Percentiles rank a stretch among this genome's conserved stretches.
Conservation (phyloP, 495 filamentous ascomycete genomes). For the Penicillium chermesinum region DNA sequence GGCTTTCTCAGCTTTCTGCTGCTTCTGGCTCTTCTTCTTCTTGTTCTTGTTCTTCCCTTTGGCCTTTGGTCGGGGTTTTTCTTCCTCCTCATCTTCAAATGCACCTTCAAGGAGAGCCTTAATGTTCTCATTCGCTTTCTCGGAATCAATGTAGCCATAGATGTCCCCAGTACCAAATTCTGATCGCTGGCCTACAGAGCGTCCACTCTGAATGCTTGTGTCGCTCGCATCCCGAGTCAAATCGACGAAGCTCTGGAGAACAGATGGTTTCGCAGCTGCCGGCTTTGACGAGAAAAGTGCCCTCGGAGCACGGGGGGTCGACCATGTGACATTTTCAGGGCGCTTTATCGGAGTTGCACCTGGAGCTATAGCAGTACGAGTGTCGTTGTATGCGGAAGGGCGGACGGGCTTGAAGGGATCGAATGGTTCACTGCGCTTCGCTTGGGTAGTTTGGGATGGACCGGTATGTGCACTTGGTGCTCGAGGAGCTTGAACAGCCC, state of each 20-base stretch:
- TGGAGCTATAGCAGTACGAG: conserved; percentile 21
- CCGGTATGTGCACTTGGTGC: conserved; percentile 15
- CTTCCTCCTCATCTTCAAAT: conserved; percentile 65
- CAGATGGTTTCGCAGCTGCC: conserved; percentile 27
- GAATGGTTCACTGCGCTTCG: conserved; percentile 25
- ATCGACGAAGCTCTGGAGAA: conserved; percentile 41
- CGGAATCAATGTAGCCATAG: conserved; percentile 67
- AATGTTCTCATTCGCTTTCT: conserved; percentile 75
- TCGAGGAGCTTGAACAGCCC: conserved; percentile 15
- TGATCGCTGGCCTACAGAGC: conserved; percentile 1
- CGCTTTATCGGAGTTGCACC: conserved; percentile 41
- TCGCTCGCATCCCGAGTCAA: conserved; percentile 33
- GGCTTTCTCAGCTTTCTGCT: conserved; percentile 34
- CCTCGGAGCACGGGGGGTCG: conserved; percentile 34
- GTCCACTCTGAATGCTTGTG: background rate
- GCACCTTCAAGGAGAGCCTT: conserved; percentile 84
- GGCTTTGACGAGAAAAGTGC: conserved; percentile 43
- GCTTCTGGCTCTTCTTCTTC: conserved; percentile 41
- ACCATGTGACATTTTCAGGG: conserved; percentile 39
- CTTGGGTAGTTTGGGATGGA: conserved; percentile 11
- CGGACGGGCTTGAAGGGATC: conserved; percentile 43
- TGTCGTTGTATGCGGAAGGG: conserved; percentile 37
- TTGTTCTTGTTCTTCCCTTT: conserved; percentile 39
- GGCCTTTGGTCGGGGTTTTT: conserved; percentile 48
- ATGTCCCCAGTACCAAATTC: conserved; percentile 48